Conservation (phyloP, 2,329 filamentous ascomycete species). For the Penicillium sp. region DNA sequence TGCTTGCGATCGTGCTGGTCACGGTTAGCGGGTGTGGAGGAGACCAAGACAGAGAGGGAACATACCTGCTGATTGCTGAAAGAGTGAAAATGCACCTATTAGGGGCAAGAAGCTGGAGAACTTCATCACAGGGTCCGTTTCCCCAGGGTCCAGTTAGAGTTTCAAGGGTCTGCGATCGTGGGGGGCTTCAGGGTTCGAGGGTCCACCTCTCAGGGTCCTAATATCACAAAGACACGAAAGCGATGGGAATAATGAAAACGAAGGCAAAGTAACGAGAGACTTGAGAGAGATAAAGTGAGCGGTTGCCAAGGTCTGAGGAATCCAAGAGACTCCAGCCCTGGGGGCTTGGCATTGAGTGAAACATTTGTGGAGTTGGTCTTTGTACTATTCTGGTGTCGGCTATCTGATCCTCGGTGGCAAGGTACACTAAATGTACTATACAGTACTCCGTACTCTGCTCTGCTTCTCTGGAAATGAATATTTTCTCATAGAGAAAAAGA, state of each 20-base stretch:
- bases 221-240: background rate
- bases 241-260: background rate
- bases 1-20: slow-evolving; percentile 68
- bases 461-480: no score
- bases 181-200: slow-evolving; percentile 12
- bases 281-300: slow-evolving; percentile 2
- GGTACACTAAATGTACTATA: no score
- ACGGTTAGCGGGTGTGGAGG: background rate
- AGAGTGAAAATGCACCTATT: slow-evolving; percentile 18
- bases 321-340: slow-evolving; percentile 3
- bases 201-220: slow-evolving; percentile 4
- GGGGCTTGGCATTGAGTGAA: slow-evolving; percentile 4
- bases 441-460: no score
- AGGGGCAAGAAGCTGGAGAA: slow-evolving; percentile 19
- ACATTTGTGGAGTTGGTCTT: background rate
- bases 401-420: no score
- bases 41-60: background rate
- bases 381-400: no score
- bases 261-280: background rate
- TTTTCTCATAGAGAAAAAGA: no score
- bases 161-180: slow-evolving; percentile 16
- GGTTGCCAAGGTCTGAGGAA: slow-evolving; percentile 18
- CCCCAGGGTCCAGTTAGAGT: slow-evolving; percentile 4
- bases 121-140: slow-evolving; percentile 21
- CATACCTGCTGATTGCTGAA: slow-evolving; percentile 20